Conservation (phyloP, 1,284 basidiomycete species). For the Coriolopsis trogii region DNA sequence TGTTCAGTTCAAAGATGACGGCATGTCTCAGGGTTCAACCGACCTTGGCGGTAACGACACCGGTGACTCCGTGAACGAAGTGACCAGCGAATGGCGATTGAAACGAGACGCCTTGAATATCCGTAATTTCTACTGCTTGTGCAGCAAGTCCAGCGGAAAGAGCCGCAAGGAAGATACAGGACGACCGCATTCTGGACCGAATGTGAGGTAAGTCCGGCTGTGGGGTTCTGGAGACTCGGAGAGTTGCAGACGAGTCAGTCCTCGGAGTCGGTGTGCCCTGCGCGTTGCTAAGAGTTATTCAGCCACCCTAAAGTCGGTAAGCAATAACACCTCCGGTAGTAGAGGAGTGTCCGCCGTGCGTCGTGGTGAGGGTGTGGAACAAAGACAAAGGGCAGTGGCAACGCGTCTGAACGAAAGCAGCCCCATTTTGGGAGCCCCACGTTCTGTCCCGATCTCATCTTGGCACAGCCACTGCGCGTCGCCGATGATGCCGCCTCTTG, state of each 20-base stretch:
- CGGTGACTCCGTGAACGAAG: slow-evolving; percentile 50
- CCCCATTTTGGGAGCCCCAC: slow-evolving; percentile 12
- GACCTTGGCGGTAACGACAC: slow-evolving; percentile 61
- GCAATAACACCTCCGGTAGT: no score
- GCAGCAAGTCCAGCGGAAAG: background rate
- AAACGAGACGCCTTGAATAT: slow-evolving; percentile 57
- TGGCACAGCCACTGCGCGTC: slow-evolving; percentile 19
- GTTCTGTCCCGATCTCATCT: slow-evolving; percentile 10
- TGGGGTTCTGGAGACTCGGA: no score
- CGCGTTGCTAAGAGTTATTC: no score
- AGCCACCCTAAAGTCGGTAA: no score
- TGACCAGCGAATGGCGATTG: slow-evolving; percentile 52
- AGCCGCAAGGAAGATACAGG: background rate
- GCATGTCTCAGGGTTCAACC: slow-evolving; percentile 4
- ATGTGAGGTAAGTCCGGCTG: background rate
- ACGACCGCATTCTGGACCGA: background rate
- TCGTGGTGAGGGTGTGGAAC: no score
- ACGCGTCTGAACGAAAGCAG: slow-evolving; percentile 9
- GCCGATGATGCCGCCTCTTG: no score
- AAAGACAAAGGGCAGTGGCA: slow-evolving; percentile 13
- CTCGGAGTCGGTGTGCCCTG: no score
- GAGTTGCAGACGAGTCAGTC: no score
- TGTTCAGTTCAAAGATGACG: background rate
- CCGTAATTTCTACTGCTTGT: slow-evolving; percentile 37
- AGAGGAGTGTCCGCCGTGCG: no score